Percentiles rank a stretch among this genome's conserved stretches.
Evolutionary conservation across 768 basidiomycete species (phyloP).

Genomic region (Favolaschia claudopus): DNA sequence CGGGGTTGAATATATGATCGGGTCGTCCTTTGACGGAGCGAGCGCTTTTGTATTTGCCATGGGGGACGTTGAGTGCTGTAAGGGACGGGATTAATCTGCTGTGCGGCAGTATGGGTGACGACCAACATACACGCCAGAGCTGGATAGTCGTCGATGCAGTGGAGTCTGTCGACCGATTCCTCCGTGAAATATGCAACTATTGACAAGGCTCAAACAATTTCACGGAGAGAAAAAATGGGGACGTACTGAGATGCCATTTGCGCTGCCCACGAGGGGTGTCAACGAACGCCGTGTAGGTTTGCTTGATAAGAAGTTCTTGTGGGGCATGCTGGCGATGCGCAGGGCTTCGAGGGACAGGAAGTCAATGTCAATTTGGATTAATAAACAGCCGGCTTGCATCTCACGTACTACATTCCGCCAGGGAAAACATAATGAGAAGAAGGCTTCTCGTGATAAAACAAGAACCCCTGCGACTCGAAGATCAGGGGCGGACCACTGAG

Average conservation of each 20-base stretch:
- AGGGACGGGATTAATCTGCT: conserved; percentile 32
- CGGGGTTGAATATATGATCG: conserved; percentile 58
- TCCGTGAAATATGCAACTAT: conserved; percentile 84
- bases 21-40: conserved; percentile 67
- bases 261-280: conserved; percentile 70
- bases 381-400: conserved; percentile 19
- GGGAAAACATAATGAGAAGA: conserved; percentile 48
- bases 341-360: conserved; percentile 9
- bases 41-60: conserved; percentile 74
- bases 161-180: conserved; percentile 66
- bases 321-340: conserved; percentile 38
- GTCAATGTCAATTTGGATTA: conserved; percentile 15
- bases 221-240: neutral
- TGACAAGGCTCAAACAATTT: conserved; percentile 30
- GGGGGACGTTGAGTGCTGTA: conserved; percentile 62
- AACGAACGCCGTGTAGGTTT: conserved; percentile 83
- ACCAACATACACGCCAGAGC: conserved; percentile 34
- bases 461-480: conserved; percentile 63
- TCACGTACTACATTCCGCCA: conserved; percentile 54
- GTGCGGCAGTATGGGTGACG: neutral
- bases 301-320: conserved; percentile 67
- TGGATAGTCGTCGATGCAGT: conserved; percentile 71
- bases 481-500: conserved; percentile 9
- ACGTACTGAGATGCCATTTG: conserved; percentile 85
- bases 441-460: conserved; percentile 83